Percentiles rank a stretch among this genome's conserved stretches.
phyloP scores from a whole-genome alignment of 805 yeast genomes.

The Candida insectalens region DNA sequence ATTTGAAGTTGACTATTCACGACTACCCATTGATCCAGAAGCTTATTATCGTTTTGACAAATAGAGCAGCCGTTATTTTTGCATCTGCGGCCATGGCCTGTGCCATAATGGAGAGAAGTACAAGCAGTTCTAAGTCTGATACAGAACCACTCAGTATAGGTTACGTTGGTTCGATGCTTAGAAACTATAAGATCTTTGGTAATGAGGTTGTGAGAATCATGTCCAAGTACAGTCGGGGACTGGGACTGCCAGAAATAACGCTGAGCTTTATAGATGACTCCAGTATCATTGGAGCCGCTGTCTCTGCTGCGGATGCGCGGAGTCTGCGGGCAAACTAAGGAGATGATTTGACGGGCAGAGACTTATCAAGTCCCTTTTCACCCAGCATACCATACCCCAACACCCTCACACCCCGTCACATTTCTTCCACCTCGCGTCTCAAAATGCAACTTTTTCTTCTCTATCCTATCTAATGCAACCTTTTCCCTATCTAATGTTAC shows the following conservation, averaged over 20 bases:
- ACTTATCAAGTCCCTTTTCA: too few relatives aligned
- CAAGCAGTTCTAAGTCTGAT: conserved; percentile 1
- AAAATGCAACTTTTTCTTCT: too few relatives aligned
- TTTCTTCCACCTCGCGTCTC: too few relatives aligned
- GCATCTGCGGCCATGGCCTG: conserved; percentile 32
- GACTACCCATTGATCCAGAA: conserved; percentile 6
- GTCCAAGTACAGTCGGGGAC: conserved; percentile 5
- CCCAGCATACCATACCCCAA: too few relatives aligned
- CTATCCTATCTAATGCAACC: too few relatives aligned
- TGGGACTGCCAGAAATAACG: conserved; percentile 25
- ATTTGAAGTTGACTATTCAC: neutral
- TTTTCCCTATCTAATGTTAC: too few relatives aligned
- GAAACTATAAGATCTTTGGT: conserved; percentile 7
- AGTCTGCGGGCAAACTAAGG: too few relatives aligned
- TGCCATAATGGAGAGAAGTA: conserved; percentile 15
- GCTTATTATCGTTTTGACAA: conserved; percentile 28
- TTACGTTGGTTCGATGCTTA: conserved; percentile 9
- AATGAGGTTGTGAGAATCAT: conserved; percentile 3
- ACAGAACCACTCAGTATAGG: conserved; percentile 2
- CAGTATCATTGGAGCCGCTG: conserved; percentile 44
- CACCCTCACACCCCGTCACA: too few relatives aligned
- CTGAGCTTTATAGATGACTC: conserved; percentile 34
- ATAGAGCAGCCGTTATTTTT: conserved; percentile 35
- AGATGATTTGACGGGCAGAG: too few relatives aligned
- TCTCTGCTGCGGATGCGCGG: conserved; percentile 39